Evolutionary conservation across 2,329 filamentous ascomycete genomes (phyloP).

Genomic region (Myriosclerotinia duriaeana): DNA sequence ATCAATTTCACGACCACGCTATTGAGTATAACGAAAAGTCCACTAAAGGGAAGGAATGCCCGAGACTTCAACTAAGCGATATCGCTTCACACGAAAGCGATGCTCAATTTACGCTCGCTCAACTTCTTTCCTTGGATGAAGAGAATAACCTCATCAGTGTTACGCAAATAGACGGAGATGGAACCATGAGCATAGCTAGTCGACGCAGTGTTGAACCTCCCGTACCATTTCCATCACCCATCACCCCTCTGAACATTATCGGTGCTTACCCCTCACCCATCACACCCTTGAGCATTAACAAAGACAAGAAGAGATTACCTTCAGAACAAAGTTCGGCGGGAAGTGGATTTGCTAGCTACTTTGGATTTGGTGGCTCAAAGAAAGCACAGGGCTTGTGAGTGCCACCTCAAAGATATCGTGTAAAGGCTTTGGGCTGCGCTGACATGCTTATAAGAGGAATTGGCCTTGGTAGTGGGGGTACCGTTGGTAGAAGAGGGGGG

Average conservation of each 20-base stretch:
- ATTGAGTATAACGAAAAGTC: background rate
- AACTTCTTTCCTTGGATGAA: background rate
- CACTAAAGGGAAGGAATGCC: background rate
- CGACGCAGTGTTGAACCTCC: background rate
- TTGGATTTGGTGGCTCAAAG: constrained; percentile 10
- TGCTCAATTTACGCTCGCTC: background rate
- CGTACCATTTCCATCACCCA: background rate
- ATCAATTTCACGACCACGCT: background rate
- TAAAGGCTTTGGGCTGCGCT: background rate
- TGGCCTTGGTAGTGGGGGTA: background rate
- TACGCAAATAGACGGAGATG: background rate
- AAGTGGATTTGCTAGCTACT: constrained; percentile 21
- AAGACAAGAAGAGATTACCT: constrained; percentile 1
- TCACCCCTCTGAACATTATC: background rate
- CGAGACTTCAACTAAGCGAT: background rate
- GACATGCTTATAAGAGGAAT: constrained; percentile 8
- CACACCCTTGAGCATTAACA: background rate
- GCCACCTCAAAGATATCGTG: background rate
- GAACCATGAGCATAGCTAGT: constrained; percentile 2
- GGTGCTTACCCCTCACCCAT: constrained; percentile 7
- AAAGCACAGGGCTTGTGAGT: constrained; percentile 14
- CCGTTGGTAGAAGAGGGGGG: background rate
- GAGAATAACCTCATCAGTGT: background rate
- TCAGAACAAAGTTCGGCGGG: constrained; percentile 1
- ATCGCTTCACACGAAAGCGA: constrained; percentile 6